A percentile compares a stretch with the other conserved stretches of the same genome.
phyloP scores from a whole-genome alignment of 1,284 basidiomycete species.

The Fomitiporia mediterranea region DNA sequence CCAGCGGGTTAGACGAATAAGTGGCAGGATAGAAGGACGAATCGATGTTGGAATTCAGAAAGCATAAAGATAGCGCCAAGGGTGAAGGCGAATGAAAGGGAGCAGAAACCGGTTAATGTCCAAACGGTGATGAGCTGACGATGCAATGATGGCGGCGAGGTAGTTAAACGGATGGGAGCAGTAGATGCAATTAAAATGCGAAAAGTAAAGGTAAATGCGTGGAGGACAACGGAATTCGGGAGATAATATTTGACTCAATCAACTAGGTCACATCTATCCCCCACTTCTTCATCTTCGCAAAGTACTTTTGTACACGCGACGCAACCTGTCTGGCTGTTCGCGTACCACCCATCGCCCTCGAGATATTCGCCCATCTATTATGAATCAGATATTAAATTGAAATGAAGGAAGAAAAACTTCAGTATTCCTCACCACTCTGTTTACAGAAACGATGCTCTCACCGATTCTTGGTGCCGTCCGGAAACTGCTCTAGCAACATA shows the following conservation, averaged over 20 bases:
- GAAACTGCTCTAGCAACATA: slow-evolving; percentile 64
- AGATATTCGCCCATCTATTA: slow-evolving; percentile 71
- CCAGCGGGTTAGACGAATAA: too few species aligned
- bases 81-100: background rate
- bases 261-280: slow-evolving; percentile 39
- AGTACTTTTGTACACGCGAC: slow-evolving; percentile 80
- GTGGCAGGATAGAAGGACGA: background rate
- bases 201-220: too few species aligned
- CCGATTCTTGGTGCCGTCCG: slow-evolving; percentile 72
- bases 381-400: too few species aligned
- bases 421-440: background rate
- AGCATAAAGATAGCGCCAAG: slow-evolving; percentile 3
- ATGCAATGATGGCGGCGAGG: too few species aligned
- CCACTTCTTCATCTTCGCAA: slow-evolving; percentile 73
- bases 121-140: too few species aligned
- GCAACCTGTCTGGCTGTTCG: slow-evolving; percentile 78
- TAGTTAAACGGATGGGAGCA: too few species aligned
- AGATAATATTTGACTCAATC: too few species aligned
- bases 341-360: slow-evolving; percentile 67
- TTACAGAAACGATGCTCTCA: slow-evolving; percentile 28
- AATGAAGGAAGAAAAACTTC: background rate
- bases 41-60: background rate
- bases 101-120: too few species aligned
- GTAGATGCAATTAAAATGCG: too few species aligned
- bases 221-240: too few species aligned